Evolutionary conservation across 148 eudicot species (phyloP).

Genomic region (Mesembryanthemum crystallinum): DNA sequence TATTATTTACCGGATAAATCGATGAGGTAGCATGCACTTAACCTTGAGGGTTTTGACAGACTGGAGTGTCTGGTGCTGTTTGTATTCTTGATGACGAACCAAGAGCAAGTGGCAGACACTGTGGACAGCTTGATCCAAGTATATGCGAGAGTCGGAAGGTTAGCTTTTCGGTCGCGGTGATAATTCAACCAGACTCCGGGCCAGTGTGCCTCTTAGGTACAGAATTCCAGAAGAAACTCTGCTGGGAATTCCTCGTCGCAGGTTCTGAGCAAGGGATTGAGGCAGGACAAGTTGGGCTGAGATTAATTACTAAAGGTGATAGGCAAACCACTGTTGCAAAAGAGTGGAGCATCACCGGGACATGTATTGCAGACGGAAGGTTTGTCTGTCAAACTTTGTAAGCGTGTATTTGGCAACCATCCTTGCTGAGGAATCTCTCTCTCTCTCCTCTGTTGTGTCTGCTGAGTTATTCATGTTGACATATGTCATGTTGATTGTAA

Average conservation of each 20-base stretch:
- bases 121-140: constrained; percentile 80
- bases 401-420: neutral
- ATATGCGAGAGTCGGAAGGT: constrained; percentile 72
- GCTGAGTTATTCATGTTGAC: neutral
- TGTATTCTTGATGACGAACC: constrained; percentile 99
- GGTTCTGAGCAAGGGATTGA: constrained; percentile 99
- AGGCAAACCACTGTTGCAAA: constrained; percentile 75
- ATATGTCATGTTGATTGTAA: neutral
- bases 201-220: constrained; percentile 93
- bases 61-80: constrained; percentile 78
- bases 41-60: constrained; percentile 46
- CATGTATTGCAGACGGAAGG: constrained; percentile 99
- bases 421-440: neutral
- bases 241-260: constrained; percentile 97
- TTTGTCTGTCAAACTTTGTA: constrained; percentile 26
- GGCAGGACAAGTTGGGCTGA: constrained; percentile 97
- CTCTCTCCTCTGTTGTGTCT: no score
- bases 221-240: constrained; percentile 74
- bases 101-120: constrained; percentile 73
- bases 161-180: constrained; percentile 80
- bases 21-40: neutral
- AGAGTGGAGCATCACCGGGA: constrained; percentile 95
- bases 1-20: neutral
- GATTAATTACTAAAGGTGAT: constrained; percentile 82
- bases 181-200: constrained; percentile 96